A percentile compares a stretch with the other conserved stretches of the same genome.
Evolutionary conservation across 345 rosid species (phyloP).

Genomic region (Cardamine occulta): DNA sequence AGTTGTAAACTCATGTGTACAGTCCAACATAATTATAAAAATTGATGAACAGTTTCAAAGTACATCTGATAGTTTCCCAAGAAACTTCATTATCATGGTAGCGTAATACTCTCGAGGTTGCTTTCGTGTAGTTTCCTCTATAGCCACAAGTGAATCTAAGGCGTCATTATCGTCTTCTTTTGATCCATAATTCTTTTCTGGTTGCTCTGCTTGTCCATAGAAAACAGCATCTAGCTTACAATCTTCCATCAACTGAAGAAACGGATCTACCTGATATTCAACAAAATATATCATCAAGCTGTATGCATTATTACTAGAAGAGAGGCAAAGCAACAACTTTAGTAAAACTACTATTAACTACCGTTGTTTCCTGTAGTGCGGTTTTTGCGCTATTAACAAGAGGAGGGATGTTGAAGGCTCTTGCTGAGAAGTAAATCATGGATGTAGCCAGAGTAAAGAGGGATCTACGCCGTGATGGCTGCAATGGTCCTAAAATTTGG

Average conservation of each 20-base stretch:
- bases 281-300: background rate
- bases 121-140: constrained; percentile 52
- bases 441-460: constrained; percentile 61
- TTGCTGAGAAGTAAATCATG: constrained; percentile 68
- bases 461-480: constrained; percentile 70
- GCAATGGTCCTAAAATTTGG: constrained; percentile 56
- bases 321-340: constrained; percentile 6
- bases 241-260: constrained; percentile 59
- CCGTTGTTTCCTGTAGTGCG: constrained; percentile 57
- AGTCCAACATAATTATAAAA: constrained; percentile 4
- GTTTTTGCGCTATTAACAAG: constrained; percentile 57
- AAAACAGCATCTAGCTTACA: constrained; percentile 58
- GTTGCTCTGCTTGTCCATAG: constrained; percentile 40
- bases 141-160: constrained; percentile 50
- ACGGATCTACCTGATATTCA: constrained; percentile 60
- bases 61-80: constrained; percentile 62
- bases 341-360: constrained; percentile 18
- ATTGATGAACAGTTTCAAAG: background rate
- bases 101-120: constrained; percentile 61
- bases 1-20: constrained; percentile 2
- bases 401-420: constrained; percentile 64
- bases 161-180: constrained; percentile 67
- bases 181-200: constrained; percentile 52
- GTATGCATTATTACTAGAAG: background rate
- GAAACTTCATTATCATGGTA: constrained; percentile 55